Evolutionary conservation across 805 yeast genomes (phyloP).

Genomic region (Ogataea chonburiensis): DNA sequence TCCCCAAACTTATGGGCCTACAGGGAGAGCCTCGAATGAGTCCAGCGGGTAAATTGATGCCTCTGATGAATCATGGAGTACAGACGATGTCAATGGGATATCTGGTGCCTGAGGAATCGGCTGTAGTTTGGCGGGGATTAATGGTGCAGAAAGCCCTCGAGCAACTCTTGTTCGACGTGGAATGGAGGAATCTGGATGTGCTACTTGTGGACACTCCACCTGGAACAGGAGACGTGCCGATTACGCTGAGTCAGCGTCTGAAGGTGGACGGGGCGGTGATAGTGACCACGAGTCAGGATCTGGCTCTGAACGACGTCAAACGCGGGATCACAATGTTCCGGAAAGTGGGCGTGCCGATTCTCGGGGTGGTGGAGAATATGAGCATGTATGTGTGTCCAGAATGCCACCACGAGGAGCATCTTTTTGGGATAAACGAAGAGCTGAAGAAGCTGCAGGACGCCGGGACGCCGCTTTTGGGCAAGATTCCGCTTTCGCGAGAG

Average conservation of each 20-base stretch:
- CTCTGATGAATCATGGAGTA: constrained; percentile 70
- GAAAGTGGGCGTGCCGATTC: constrained; percentile 65
- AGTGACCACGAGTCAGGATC: constrained; percentile 84
- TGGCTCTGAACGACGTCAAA: constrained; percentile 75
- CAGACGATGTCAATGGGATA: constrained; percentile 91
- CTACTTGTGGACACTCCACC: constrained; percentile 86
- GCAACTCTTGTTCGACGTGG: constrained; percentile 78
- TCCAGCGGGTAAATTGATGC: constrained; percentile 53
- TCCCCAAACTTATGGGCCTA: constrained; percentile 70
- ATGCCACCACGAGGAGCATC: constrained; percentile 68
- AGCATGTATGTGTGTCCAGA: constrained; percentile 73
- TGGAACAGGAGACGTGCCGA: constrained; percentile 86
- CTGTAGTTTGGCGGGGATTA: constrained; percentile 83
- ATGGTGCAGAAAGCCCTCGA: constrained; percentile 86
- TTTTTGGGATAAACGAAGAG: constrained; percentile 70
- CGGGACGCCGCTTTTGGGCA: constrained; percentile 54
- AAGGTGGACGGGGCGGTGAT: constrained; percentile 75
- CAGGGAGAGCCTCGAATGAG: constrained; percentile 66
- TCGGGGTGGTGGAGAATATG: constrained; percentile 84
- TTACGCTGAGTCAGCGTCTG: constrained; percentile 78
- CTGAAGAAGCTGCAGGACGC: constrained; percentile 46
- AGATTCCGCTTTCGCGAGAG: constrained; percentile 65
- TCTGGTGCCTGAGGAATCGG: constrained; percentile 63
- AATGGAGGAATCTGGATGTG: constrained; percentile 67
- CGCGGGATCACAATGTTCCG: constrained; percentile 79